Conservation (phyloP, 768 basidiomycete genomes). For the Polyporus arcularius region DNA sequence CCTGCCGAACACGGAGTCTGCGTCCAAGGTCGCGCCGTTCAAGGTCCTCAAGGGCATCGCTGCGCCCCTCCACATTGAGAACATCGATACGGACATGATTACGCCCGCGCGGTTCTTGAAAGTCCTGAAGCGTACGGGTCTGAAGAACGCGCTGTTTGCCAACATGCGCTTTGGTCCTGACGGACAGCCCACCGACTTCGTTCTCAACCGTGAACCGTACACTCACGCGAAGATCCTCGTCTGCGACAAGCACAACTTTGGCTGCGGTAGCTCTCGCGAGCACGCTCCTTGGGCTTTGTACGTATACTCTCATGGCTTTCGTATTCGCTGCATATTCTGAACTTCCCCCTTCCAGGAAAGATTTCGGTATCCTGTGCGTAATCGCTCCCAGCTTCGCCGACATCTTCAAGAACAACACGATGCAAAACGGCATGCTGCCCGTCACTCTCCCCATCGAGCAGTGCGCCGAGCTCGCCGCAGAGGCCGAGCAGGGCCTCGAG, state of each 20-base stretch:
- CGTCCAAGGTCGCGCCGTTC: conserved; percentile 43
- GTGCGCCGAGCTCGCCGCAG: conserved; percentile 50
- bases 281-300: conserved; percentile 61
- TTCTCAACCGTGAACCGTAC: conserved; percentile 62
- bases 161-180: conserved; percentile 50
- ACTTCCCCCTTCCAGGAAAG: conserved; percentile 36
- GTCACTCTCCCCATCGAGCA: conserved; percentile 49
- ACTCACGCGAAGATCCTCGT: conserved; percentile 54
- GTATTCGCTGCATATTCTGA: no score
- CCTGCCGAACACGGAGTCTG: conserved; percentile 30
- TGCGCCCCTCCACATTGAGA: conserved; percentile 54
- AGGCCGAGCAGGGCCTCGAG: conserved; percentile 51
- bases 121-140: conserved; percentile 64
- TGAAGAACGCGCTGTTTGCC: conserved; percentile 60
- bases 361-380: conserved; percentile 65
- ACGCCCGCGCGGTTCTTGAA: conserved; percentile 70
- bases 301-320: conserved; percentile 19
- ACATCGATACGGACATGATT: conserved; percentile 68
- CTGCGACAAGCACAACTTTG: conserved; percentile 62
- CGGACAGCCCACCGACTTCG: conserved; percentile 56
- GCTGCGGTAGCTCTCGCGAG: conserved; percentile 62
- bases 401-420: conserved; percentile 62
- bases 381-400: conserved; percentile 65
- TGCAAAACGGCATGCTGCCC: conserved; percentile 69
- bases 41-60: conserved; percentile 52